Evolutionary conservation across 2,329 filamentous ascomycete species (phyloP).

Genomic region (Stagonosporopsis cucurbitacearum): DNA sequence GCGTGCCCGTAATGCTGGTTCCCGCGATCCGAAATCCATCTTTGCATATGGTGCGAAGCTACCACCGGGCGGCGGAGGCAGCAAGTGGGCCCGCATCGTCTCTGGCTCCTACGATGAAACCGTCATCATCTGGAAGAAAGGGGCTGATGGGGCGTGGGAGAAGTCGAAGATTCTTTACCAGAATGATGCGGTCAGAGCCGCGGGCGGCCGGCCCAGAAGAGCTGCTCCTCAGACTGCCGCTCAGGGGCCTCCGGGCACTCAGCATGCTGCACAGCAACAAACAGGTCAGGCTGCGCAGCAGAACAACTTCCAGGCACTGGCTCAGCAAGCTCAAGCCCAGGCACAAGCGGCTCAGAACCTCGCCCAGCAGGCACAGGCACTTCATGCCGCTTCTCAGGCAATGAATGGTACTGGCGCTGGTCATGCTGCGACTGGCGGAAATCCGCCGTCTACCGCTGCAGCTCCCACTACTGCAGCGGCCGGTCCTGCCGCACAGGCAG

Average conservation of each 20-base stretch:
- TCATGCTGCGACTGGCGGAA: conserved; percentile 14
- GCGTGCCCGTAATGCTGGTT: conserved; percentile 69
- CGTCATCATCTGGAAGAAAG: conserved; percentile 92
- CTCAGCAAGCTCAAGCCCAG: conserved; percentile 48
- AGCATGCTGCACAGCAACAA: conserved; percentile 28
- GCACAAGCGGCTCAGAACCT: conserved; percentile 45
- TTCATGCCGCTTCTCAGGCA: conserved; percentile 44
- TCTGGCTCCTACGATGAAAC: conserved; percentile 96
- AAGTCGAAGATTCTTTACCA: conserved; percentile 77
- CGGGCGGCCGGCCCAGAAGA: conserved; percentile 52
- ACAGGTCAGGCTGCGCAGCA: conserved; percentile 18
- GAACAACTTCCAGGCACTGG: conserved; percentile 42
- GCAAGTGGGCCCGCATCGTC: conserved; percentile 90
- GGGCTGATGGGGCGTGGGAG: conserved; percentile 84
- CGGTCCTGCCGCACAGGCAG: conserved; percentile 2
- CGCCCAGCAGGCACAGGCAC: conserved; percentile 44
- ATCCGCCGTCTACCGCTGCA: conserved; percentile 12
- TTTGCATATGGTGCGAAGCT: conserved; percentile 83
- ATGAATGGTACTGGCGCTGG: conserved; percentile 28
- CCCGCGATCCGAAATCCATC: conserved; percentile 75
- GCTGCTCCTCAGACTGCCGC: conserved; percentile 32
- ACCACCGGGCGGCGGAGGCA: conserved; percentile 88
- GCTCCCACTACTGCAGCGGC: conserved; percentile 8
- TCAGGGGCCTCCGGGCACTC: conserved; percentile 21
- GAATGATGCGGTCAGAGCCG: conserved; percentile 66